These are phyloP conservation scores for Arxiozyma slooffiae DNA, from an alignment of 1,139 yeast species.

Conservation along the genomic window DNA sequence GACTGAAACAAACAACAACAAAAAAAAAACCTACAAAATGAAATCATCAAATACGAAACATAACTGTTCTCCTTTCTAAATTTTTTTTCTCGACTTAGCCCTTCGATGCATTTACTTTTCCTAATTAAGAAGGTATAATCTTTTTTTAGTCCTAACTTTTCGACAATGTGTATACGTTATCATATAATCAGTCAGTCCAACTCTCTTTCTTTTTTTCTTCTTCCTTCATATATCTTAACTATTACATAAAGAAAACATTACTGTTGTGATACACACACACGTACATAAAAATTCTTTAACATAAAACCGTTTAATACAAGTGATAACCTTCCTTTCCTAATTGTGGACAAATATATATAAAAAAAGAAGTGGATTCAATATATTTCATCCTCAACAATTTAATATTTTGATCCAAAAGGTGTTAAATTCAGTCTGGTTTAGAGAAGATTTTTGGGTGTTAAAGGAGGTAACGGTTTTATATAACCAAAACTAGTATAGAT, in stretches of 20 bases:
- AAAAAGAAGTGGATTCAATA: not conserved
- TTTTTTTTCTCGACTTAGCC: not conserved
- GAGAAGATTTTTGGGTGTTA: too few relatives aligned
- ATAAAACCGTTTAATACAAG: not conserved
- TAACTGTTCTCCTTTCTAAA: too few relatives aligned
- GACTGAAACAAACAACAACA: not conserved
- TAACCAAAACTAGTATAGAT: not conserved
- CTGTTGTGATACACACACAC: too few relatives aligned
- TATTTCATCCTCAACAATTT: too few relatives aligned
- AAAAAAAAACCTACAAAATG: not conserved
- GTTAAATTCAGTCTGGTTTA: not conserved
- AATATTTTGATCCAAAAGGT: not conserved
- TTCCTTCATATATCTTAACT: too few relatives aligned
- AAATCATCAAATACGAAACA: not conserved
- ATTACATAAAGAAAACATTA: too few relatives aligned
- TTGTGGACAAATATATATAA: not conserved
- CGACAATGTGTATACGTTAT: not conserved
- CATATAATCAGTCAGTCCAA: not conserved
- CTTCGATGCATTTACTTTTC: constrained; percentile 1
- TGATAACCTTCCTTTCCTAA: not conserved
- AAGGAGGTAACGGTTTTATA: not conserved
- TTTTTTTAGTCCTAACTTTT: not conserved
- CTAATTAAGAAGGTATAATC: not conserved
- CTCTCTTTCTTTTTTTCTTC: not conserved
- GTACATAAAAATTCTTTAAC: too few relatives aligned